phyloP scores from a whole-genome alignment of 1,284 basidiomycete species.

The Polyporus tsugae region DNA sequence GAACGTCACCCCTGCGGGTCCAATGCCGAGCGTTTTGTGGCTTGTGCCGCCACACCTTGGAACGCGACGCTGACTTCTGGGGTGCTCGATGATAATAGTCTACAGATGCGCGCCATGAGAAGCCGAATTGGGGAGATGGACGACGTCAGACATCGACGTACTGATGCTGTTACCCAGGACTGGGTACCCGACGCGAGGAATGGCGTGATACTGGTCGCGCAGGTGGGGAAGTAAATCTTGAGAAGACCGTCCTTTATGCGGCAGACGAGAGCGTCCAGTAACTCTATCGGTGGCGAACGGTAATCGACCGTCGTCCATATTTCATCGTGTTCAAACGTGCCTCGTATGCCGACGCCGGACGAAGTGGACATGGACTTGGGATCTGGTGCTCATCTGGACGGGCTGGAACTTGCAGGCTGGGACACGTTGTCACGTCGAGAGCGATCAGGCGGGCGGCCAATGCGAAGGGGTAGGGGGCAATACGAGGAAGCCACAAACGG shows the following conservation, averaged over 20 bases:
- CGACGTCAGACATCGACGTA: background rate
- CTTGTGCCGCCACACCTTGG: background rate
- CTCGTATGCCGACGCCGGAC: background rate
- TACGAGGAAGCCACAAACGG: background rate
- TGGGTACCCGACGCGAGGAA: background rate
- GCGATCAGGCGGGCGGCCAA: constrained; percentile 4
- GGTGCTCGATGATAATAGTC: background rate
- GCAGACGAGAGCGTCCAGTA: constrained; percentile 8
- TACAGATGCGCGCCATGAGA: background rate
- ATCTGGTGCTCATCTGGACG: background rate
- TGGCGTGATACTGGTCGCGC: constrained; percentile 7
- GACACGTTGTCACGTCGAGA: background rate
- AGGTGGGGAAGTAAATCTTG: constrained; percentile 10
- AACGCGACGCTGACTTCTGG: background rate
- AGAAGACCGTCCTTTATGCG: constrained; percentile 1
- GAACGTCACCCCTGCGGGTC: background rate
- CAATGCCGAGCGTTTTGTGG: constrained; percentile 8
- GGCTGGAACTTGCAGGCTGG: background rate
- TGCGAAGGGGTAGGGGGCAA: background rate
- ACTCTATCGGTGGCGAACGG: constrained; percentile 10
- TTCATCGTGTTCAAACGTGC: background rate
- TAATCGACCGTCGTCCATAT: background rate
- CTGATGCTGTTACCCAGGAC: background rate
- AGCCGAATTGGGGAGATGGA: background rate
- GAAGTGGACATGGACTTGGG: background rate